Evolutionary conservation across 2,329 filamentous ascomycete genomes (phyloP), one percentile per base, ranked within the genome.

Genomic region (Aspergillus versicolor): DNA sequence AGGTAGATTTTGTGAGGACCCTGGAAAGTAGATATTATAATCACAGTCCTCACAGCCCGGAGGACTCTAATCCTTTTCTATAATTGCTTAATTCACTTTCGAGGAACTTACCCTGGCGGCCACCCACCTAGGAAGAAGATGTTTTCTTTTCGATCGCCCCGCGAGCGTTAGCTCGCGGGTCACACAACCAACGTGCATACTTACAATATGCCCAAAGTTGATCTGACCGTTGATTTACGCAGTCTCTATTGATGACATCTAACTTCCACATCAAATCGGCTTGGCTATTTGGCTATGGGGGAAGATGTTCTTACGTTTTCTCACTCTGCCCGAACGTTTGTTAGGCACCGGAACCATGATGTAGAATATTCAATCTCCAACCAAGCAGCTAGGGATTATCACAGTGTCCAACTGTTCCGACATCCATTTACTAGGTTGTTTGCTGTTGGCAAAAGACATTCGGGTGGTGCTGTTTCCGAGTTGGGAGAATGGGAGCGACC

Each of bases 11-110:
- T 27, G 5, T 27, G 34, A n/a, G 46, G 46, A 49, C 51, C 51
- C 47, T 53, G 51, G 51, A 47, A 46, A 34, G 34, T 53, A 15
- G 42, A 12, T 40, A 40, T 41, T 21, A 53, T 12, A 34, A 52
- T 13, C 9, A 19, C 17, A 32, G 5, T 19, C 21, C 11, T 3
- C 4, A 21, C 19, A 22, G 27, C 13, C 19, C 12, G 19, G 5
- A 17, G 5, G 27, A 13, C 27, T 30, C 27, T 30, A 11, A 11
- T 30, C 27, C 27, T 30, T 30, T 30, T 30, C 27, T 30, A 30
- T 30, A 9, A 30, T 11, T 30, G 8, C 9, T 30, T 11, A 30
- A 30, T 30, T 30, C 8, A 4, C 8, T 4, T 9, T 30, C 27
- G 9, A 30, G 8, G 27, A 30, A 30, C 8, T 30, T 30, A 30